Evolutionary conservation across 805 yeast genomes (phyloP).

Genomic region (Starmerella vitae): DNA sequence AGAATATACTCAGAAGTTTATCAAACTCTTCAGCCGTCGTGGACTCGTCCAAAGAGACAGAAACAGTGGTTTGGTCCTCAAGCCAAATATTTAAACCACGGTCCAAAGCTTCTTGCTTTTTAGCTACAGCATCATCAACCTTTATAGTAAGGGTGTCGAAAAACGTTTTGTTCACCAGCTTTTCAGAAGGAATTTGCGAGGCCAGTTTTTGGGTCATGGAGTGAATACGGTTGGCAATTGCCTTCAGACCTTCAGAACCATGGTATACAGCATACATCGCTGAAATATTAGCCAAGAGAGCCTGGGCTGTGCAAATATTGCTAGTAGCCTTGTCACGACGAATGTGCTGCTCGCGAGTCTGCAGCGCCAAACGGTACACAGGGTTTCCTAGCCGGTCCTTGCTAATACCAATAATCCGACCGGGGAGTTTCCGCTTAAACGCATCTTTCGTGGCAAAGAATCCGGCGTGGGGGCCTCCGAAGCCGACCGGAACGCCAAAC

Average conservation of each 20-base stretch:
- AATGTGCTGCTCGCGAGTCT: constrained; percentile 96
- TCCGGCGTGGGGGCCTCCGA: constrained; percentile 98
- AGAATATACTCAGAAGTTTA: constrained; percentile 45
- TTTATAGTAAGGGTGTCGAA: constrained; percentile 77
- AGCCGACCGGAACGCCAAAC: constrained; percentile 95
- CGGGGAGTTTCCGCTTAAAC: constrained; percentile 86
- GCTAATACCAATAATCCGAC: constrained; percentile 85
- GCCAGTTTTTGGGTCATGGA: constrained; percentile 67
- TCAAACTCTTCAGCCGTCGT: constrained; percentile 49
- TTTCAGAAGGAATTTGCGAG: constrained; percentile 32
- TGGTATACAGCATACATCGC: constrained; percentile 95
- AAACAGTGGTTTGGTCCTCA: constrained; percentile 46
- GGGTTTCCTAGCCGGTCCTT: constrained; percentile 80
- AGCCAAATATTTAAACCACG: constrained; percentile 66
- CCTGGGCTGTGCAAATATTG: constrained; percentile 96
- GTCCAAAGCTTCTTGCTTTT: constrained; percentile 45
- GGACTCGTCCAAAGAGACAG: constrained; percentile 86
- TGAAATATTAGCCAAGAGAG: constrained; percentile 85
- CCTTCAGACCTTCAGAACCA: constrained; percentile 73
- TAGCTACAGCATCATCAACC: constrained; percentile 36
- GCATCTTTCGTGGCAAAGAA: constrained; percentile 78
- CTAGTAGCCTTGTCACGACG: constrained; percentile 96
- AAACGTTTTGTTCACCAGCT: constrained; percentile 47
- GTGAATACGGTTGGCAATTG: constrained; percentile 64
- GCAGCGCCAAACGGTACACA: constrained; percentile 87